These are phyloP conservation scores for Hypomyces rosellus DNA, from an alignment of 2,329 filamentous ascomycete species.

Conservation along the genomic window DNA sequence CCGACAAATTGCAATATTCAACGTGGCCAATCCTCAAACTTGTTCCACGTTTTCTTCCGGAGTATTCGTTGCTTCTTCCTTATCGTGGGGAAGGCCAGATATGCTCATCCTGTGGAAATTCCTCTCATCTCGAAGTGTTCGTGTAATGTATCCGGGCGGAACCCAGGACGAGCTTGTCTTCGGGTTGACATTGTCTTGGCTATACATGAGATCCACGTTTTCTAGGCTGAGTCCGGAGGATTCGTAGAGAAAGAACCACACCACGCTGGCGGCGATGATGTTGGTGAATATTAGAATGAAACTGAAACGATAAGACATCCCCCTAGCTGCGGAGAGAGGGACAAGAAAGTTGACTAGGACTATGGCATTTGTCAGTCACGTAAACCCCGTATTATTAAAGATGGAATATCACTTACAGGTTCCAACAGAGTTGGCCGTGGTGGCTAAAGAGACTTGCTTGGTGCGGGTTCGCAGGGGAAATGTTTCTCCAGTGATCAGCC, in stretches of 20 bases:
- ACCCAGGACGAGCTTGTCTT: constrained; percentile 53
- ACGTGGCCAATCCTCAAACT: too few relatives aligned
- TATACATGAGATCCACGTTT: constrained; percentile 67
- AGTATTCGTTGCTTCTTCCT: constrained; percentile 1
- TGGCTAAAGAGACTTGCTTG: constrained; percentile 49
- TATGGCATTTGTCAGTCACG: constrained; percentile 11
- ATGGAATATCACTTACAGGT: constrained; percentile 39
- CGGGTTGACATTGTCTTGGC: constrained; percentile 50
- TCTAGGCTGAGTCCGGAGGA: constrained; percentile 60
- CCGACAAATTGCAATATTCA: too few relatives aligned
- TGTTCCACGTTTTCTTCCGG: too few relatives aligned
- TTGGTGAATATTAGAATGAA: constrained; percentile 62
- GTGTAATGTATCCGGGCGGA: constrained; percentile 38
- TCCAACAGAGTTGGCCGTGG: constrained; percentile 51
- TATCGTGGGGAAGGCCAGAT: constrained; percentile 7
- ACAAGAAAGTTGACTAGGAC: constrained; percentile 63
- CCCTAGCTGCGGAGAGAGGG: constrained; percentile 52
- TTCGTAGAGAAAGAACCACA: constrained; percentile 67
- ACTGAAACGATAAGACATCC: constrained; percentile 56
- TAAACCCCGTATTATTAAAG: neutral
- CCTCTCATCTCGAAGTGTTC: constrained; percentile 28
- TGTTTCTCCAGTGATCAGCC: constrained; percentile 62
- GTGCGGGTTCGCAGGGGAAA: constrained; percentile 53
- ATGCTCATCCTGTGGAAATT: constrained; percentile 19
- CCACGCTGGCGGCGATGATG: constrained; percentile 49